Evolutionary conservation across 306 rosid species (phyloP), one percentile per base, ranked within the genome.

Genomic region (Gastrolobium villosum): DNA sequence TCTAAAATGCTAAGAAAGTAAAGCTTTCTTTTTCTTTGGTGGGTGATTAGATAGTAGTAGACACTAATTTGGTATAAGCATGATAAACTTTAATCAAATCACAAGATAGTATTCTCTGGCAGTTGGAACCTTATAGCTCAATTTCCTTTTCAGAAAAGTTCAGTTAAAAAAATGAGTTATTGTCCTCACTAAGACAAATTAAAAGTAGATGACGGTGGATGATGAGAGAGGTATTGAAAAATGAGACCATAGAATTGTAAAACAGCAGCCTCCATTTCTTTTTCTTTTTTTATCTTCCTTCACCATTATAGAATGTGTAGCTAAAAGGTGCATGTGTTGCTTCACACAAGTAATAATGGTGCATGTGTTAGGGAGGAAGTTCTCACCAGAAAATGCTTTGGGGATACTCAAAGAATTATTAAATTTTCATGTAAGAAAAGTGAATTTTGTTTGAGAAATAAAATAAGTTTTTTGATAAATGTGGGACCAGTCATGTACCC

Each of bases 301-400:
- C 35, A 81, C 72, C 28, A n/a, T 64, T 61, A 75, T 70, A 57
- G 48, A 69, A 77, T 74, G 65, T 77, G 80, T 63, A 84, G 82
- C 76, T 84, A 81, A 83, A 87, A 85, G 88, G 84, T 79, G 86
- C 92, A 87, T 87, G 88, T 85, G 90, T 89, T 81, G 78, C 86
- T 75, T 89, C 83, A 83, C 75, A 76, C 49, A 66, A 75, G 85
- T 77, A 79, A 91, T 89, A 83, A 89, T 86, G 87, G 86, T 88
- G 84, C 94, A 84, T 85, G 89, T 86, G 91, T 80, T 65, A 66
- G 84, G 79, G 86, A 80, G 87, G 74, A 79, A 83, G 77, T 72
- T 80, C 79, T 85, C 90, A 86, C 91, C 97, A 88, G 88, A 88
- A 88, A 88, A 88, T 85, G 92, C 97, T 89, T 89, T 74, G 82